These are phyloP conservation scores for Daldinia sp. DNA, from an alignment of 2,329 filamentous ascomycete genomes.

Conservation along the genomic window DNA sequence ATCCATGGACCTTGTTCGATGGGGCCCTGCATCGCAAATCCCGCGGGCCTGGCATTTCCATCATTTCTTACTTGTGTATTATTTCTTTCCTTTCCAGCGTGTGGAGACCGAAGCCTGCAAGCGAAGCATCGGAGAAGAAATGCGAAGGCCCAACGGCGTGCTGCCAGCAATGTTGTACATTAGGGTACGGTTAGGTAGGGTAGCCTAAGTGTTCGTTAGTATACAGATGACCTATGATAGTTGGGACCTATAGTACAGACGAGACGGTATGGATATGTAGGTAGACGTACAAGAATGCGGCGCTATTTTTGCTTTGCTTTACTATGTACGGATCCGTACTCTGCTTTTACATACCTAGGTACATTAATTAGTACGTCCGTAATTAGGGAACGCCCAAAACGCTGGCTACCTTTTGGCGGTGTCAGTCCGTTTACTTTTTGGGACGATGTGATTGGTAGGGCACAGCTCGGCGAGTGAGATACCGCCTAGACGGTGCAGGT, in stretches of 20 bases:
- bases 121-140: constrained; percentile 32
- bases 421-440: constrained; percentile 29
- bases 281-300: constrained; percentile 12
- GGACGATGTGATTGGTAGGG: constrained; percentile 33
- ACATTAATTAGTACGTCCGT: constrained; percentile 19
- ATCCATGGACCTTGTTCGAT: constrained; percentile 40
- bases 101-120: constrained; percentile 27
- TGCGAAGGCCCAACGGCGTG: constrained; percentile 34
- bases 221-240: too few species aligned
- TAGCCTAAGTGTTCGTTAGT: background rate
- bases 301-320: constrained; percentile 12
- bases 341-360: background rate
- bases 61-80: constrained; percentile 1
- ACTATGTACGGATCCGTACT: too few species aligned
- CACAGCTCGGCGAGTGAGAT: constrained; percentile 35
- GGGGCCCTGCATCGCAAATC: constrained; percentile 39
- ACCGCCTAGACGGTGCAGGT: constrained; percentile 10
- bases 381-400: constrained; percentile 19
- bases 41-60: constrained; percentile 35
- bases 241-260: background rate
- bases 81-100: constrained; percentile 15
- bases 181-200: background rate
- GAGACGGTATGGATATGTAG: background rate
- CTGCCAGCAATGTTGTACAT: constrained; percentile 42
- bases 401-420: constrained; percentile 29